Evolutionary conservation across 495 filamentous ascomycete genomes (phyloP).

Genomic region (Neurospora terricola): DNA sequence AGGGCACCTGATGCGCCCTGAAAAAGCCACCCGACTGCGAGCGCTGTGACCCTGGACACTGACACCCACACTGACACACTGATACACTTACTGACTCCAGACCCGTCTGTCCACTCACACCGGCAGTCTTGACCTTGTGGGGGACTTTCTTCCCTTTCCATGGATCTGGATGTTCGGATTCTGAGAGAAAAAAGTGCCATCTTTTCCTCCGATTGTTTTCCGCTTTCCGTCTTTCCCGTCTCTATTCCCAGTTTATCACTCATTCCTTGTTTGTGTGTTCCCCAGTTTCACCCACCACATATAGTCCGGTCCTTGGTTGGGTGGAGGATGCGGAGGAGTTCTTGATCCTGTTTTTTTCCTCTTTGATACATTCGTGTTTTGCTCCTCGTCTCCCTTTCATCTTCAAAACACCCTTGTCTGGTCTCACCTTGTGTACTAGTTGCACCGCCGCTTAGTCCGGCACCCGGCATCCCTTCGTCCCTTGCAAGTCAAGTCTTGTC

Average conservation of each 20-base stretch:
- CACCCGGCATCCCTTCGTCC: not conserved
- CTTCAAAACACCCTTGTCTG: not conserved
- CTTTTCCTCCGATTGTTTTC: not conserved
- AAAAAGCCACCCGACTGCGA: not conserved
- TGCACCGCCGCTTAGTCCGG: not conserved
- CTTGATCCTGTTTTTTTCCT: not conserved
- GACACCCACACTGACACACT: not conserved
- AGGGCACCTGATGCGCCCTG: not conserved
- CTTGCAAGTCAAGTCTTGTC: not conserved
- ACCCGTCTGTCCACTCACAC: not conserved
- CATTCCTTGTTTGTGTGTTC: not conserved
- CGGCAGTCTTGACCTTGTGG: not conserved
- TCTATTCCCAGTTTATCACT: not conserved
- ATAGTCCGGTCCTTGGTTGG: not conserved
- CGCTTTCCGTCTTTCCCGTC: not conserved
- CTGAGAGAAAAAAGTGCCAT: not conserved
- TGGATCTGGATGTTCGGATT: not conserved
- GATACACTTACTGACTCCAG: not conserved
- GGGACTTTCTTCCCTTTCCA: not conserved
- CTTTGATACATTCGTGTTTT: not conserved
- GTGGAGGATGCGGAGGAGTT: not conserved
- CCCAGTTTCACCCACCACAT: not conserved
- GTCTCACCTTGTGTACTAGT: not conserved
- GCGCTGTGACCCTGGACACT: not conserved
- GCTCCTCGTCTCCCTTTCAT: not conserved